A percentile compares a stretch with the other conserved stretches of the same genome.
These are phyloP conservation scores for Helicocarpus griseus DNA, from an alignment of 2,329 filamentous ascomycete species.

Conservation along the genomic window DNA sequence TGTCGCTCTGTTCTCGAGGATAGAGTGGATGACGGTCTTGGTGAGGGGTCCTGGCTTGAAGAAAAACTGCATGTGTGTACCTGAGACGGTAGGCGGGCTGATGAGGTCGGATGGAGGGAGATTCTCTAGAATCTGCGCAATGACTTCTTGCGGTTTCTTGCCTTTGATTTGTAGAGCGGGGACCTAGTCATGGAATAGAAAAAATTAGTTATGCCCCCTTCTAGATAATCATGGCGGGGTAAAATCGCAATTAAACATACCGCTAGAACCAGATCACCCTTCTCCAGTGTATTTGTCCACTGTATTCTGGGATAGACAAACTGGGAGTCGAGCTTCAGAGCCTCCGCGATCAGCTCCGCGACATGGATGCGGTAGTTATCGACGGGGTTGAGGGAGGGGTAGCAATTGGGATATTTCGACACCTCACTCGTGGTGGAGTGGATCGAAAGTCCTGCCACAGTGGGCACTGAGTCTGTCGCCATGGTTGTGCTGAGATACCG, in stretches of 20 bases:
- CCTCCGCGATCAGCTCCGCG: constrained; percentile 30
- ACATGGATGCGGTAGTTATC: constrained; percentile 39
- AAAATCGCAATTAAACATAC: constrained; percentile 20
- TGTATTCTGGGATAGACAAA: constrained; percentile 31
- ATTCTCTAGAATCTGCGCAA: constrained; percentile 45
- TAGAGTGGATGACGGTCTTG: constrained; percentile 48
- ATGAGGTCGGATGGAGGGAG: constrained; percentile 52
- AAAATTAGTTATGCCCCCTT: background rate
- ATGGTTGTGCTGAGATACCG: constrained; percentile 18
- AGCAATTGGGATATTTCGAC: constrained; percentile 33
- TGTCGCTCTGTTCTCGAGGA: constrained; percentile 45
- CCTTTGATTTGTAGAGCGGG: constrained; percentile 41
- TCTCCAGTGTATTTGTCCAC: constrained; percentile 39
- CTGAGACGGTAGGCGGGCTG: constrained; percentile 44
- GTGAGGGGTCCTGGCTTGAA: constrained; percentile 51
- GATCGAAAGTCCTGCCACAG: constrained; percentile 30
- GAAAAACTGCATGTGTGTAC: constrained; percentile 56
- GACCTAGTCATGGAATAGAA: constrained; percentile 19
- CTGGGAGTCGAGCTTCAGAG: constrained; percentile 29
- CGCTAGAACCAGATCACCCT: constrained; percentile 37
- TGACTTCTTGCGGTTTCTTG: constrained; percentile 49
- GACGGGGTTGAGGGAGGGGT: constrained; percentile 36
- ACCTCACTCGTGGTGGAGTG: constrained; percentile 27
- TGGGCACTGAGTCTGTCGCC: constrained; percentile 25
- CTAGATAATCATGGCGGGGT: background rate